phyloP scores from a whole-genome alignment of 306 rosid species.

The Echinosophora koreensis region DNA sequence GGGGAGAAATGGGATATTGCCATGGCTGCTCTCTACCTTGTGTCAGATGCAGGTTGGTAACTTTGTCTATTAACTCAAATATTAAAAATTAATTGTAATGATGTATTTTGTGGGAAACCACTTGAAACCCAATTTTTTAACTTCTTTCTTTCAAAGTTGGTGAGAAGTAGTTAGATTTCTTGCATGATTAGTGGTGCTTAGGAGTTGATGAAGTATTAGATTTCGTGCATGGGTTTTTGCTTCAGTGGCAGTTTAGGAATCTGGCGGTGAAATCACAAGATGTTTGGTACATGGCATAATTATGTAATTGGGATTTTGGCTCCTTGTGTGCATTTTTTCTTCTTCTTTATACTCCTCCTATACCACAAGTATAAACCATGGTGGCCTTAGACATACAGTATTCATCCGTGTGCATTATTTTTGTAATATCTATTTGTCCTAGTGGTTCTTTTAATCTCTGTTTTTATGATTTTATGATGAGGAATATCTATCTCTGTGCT shows the following conservation, averaged over 20 bases:
- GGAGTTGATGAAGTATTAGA: neutral
- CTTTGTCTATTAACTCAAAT: slow-evolving; percentile 22
- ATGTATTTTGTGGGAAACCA: neutral
- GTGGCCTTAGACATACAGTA: neutral
- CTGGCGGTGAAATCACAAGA: neutral
- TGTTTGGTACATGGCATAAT: neutral
- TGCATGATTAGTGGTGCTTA: slow-evolving; percentile 16
- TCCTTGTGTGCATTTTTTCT: neutral
- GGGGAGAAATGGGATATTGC: slow-evolving; percentile 99
- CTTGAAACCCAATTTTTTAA: neutral
- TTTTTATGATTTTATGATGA: slow-evolving; percentile 6
- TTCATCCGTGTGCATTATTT: slow-evolving; percentile 2
- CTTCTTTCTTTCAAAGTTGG: neutral
- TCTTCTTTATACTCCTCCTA: slow-evolving; percentile 6
- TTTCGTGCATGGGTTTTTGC: neutral
- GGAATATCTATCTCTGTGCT: slow-evolving; percentile 3
- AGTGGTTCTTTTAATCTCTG: neutral
- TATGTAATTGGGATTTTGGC: neutral
- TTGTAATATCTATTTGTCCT: neutral
- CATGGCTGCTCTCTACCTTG: slow-evolving; percentile 88
- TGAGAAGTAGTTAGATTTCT: neutral
- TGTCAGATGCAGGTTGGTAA: slow-evolving; percentile 85
- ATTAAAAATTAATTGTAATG: neutral
- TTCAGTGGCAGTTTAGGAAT: slow-evolving; percentile 8
- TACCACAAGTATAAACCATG: neutral